These are phyloP conservation scores for Fraxinus dipetala DNA, from an alignment of 305 asterid genomes.

Conservation along the genomic window DNA sequence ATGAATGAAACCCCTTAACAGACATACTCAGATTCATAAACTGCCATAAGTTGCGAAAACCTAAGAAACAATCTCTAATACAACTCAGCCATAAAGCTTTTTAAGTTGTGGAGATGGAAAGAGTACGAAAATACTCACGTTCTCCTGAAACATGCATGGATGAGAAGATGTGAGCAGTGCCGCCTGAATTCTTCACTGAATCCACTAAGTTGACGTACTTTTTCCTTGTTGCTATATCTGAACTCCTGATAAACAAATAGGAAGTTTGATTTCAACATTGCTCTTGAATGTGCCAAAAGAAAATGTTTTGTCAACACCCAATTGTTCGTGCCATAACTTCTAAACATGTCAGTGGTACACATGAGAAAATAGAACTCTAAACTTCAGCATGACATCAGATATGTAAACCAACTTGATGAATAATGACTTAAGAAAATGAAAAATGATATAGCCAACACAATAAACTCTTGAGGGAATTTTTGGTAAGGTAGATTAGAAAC, in stretches of 20 bases:
- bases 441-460: background rate
- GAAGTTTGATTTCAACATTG: background rate
- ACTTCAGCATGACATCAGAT: background rate
- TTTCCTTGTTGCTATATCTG: constrained; percentile 68
- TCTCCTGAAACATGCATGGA: constrained; percentile 98
- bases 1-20: background rate
- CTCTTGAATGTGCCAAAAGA: background rate
- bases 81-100: background rate
- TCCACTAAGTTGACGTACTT: constrained; percentile 73
- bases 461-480: background rate
- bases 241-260: constrained; percentile 46
- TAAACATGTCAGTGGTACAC: background rate
- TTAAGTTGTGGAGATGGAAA: background rate
- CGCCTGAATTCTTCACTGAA: constrained; percentile 79
- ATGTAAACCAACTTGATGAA: background rate
- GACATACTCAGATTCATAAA: background rate
- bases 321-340: background rate
- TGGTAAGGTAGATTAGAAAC: background rate
- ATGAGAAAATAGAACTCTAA: background rate
- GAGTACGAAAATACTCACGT: constrained; percentile 51
- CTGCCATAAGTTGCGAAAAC: background rate
- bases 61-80: background rate
- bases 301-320: background rate
- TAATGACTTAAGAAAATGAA: background rate
- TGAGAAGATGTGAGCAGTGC: constrained; percentile 77